Conservation (phyloP, 129 eudicot species). For the Arctium minus region DNA sequence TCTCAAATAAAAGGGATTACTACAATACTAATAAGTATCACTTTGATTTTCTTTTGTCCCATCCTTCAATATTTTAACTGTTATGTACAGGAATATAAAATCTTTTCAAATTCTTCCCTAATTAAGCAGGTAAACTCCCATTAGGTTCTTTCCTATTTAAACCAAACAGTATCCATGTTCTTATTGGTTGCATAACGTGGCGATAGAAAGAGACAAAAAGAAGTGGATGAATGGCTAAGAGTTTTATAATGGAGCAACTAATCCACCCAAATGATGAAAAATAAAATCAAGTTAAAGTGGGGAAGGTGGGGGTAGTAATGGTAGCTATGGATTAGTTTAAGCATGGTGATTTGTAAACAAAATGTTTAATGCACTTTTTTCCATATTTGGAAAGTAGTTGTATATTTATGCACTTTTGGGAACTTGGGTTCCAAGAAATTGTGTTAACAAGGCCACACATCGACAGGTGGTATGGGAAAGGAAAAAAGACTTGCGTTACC, state of each 20-base stretch:
- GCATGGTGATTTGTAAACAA: constrained; percentile 18
- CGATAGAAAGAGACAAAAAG: constrained; percentile 19
- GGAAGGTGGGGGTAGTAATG: constrained; percentile 5
- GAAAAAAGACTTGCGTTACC: constrained; percentile 18
- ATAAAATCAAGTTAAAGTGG: constrained; percentile 3
- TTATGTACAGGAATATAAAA: not conserved
- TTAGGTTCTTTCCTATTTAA: constrained; percentile 9
- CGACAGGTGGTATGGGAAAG: constrained; percentile 21
- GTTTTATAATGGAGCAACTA: constrained; percentile 2
- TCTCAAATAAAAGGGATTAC: constrained; percentile 38
- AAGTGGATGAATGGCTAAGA: not conserved
- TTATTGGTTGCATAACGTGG: constrained; percentile 28
- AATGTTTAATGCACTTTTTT: constrained; percentile 18
- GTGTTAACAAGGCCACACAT: constrained; percentile 15
- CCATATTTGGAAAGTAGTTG: constrained; percentile 23
- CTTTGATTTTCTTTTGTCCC: constrained; percentile 6
- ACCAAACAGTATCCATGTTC: constrained; percentile 1
- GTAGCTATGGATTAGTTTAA: constrained; percentile 27
- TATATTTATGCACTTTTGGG: constrained; percentile 18
- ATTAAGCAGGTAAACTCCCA: constrained; percentile 9
- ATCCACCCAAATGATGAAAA: constrained; percentile 21
- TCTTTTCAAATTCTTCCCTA: not conserved
- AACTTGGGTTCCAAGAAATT: constrained; percentile 24
- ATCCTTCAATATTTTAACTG: not conserved
- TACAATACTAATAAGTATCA: not conserved